A percentile compares a stretch with the other conserved stretches of the same genome.
Evolutionary conservation across 371 early-diverging fungal genomes (phyloP).

Genomic region (Conidiobolus incongruus): DNA sequence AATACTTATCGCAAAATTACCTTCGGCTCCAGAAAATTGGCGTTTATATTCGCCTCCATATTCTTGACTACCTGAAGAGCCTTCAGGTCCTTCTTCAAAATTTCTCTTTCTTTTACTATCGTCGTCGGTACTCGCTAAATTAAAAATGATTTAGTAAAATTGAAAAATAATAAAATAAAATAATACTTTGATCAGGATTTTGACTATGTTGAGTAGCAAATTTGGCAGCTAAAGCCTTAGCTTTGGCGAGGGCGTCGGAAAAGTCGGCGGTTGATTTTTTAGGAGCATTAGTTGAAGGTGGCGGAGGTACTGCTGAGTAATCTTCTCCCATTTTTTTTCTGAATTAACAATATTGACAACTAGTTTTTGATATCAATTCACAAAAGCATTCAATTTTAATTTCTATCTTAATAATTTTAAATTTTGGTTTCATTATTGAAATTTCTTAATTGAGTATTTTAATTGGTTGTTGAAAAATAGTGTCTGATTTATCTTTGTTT

Average conservation of each 20-base stretch:
- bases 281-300: slow-evolving; percentile 9
- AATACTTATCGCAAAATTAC: slow-evolving; percentile 13
- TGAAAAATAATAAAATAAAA: neutral
- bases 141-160: slow-evolving; percentile 9
- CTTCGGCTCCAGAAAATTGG: slow-evolving; percentile 15
- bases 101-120: slow-evolving; percentile 4
- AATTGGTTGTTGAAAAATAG: no score
- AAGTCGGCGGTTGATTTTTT: slow-evolving; percentile 23
- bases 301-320: slow-evolving; percentile 6
- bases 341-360: no score
- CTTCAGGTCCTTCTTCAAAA: slow-evolving; percentile 7
- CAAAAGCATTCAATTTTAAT: no score
- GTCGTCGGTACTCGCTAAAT: slow-evolving; percentile 8
- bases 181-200: slow-evolving; percentile 5
- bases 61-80: slow-evolving; percentile 10
- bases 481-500: no score
- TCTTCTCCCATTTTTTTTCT: neutral
- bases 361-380: no score
- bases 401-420: no score
- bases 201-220: slow-evolving; percentile 16
- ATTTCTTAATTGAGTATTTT: no score
- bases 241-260: slow-evolving; percentile 49
- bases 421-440: no score
- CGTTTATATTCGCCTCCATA: slow-evolving; percentile 19
- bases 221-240: slow-evolving; percentile 64